Evolutionary conservation across 176 grass and related monocot genomes (phyloP), one percentile per base, ranked within the genome.

Genomic region (Phoenix dactylifera): DNA sequence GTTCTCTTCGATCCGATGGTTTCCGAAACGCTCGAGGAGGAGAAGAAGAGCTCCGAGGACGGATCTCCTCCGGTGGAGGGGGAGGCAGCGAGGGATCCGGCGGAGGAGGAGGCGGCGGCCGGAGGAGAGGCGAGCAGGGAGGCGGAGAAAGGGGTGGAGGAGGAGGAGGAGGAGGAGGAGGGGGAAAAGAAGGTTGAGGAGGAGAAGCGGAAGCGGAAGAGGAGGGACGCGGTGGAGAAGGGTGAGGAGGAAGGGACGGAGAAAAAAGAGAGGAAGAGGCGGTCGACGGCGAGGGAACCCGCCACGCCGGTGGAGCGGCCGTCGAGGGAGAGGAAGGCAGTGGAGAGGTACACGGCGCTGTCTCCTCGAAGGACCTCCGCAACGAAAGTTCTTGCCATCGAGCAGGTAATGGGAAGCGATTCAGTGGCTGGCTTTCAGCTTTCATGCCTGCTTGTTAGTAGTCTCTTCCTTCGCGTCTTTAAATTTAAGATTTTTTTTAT

Each of bases 291-390:
- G 0, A 14, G 50, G 4, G 57, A 22, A 3, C 30, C 58, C 4
- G 70, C 65, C 12, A 54, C 70, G 10, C 1, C 68, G 7, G 20
- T 73, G 3, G 82, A 82, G 25, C 69, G 84, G 62, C 85, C 87
- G 5, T 91, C 85, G 51, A 78, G 93, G 75, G 87, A 90, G 87
- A 69, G 87, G 55, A 97, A 88, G 78, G 77, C 87, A 1, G 94
- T 98, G 18, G 94, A 98, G 82, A 64, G 94, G 70, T 98, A 83
- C 73, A 54, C 94, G 29, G 79, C 79, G 64, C 65, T 76, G 29
- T 57, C 88, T 48, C 88, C 79, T 4, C 79, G 76, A 55, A 44
- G 39, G 30, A 44, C 62, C 1, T 58, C 81, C n/a, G 57, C 24
- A n/a, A 91, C 84, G 62, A 98, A 98, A 70, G 48, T 74, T 54